Base-by-base conservation (phyloP, 1,284 basidiomycete genomes). In the Puccinia polysora region DNA sequence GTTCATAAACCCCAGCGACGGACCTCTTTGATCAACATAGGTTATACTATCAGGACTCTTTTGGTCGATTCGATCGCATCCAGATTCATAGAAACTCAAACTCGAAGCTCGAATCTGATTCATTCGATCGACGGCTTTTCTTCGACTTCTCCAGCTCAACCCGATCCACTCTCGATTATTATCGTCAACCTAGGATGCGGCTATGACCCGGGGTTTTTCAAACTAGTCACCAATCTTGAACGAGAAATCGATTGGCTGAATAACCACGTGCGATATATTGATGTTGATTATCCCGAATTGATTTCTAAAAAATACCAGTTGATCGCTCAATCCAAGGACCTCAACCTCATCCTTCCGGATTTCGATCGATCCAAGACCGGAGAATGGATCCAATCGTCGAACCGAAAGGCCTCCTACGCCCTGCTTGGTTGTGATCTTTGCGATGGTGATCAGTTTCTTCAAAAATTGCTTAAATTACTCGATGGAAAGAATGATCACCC, bases 131-230 rank as follows among this genome's bases (percentile, higher is more conserved):
- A 62, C 25, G 12, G 10, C 23, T 3, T 40, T 45, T 15, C n/a
- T 3, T 14, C 36, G 8, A 25, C 34, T 36, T 30, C 14, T 6
- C n/a, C 38, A 38, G 47, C 36, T 40, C 28, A 36, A 10, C 0
- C 30, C 43, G 8, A 25, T 40, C 49, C 15, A n/a, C 8, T 7
- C 8, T 52, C 49, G 20, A 52, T 52, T n/a, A 45, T 65, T 14
- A 64, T 72, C 49, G 60, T 72, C 36, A 72, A 64, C 43, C 23
- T 72, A 30, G 69, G 69, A n/a, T 53, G 50, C 36, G 69, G 69
- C 32, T 72, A 72, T 38, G 69, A 72, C 34, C 69, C 69, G 6
- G 40, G 25, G 7, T 72, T 72, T 43, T 72, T 72, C 52, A 63
- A 64, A 62, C 59, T 64, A 25, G 69, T 49, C 32, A 34, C 5